A percentile compares a stretch with the other conserved stretches of the same genome.
phyloP scores from a whole-genome alignment of 2,329 filamentous ascomycete genomes.

The Cytospora piceae region DNA sequence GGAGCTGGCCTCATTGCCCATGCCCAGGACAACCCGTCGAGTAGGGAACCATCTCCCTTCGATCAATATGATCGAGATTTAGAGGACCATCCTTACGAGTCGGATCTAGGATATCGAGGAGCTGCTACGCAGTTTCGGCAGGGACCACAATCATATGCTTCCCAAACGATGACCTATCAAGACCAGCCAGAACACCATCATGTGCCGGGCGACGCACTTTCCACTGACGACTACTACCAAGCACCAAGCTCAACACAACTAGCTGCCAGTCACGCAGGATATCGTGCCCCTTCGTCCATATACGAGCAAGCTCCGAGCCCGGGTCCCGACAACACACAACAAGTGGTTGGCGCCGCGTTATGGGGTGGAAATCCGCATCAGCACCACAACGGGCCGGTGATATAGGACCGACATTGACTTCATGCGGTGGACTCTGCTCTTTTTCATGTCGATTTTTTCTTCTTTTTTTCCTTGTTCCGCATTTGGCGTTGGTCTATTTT shows the following conservation, averaged over 20 bases:
- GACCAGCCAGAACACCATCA: conserved; percentile 11
- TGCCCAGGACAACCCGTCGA: conserved; percentile 41
- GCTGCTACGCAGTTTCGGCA: conserved; percentile 18
- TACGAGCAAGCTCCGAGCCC: conserved; percentile 23
- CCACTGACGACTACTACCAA: conserved; percentile 21
- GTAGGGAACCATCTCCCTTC: conserved; percentile 22
- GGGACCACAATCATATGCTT: conserved; percentile 10
- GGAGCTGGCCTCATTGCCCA: conserved; percentile 40
- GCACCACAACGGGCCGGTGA: conserved; percentile 23
- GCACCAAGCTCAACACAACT: conserved; percentile 22
- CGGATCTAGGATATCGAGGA: conserved; percentile 30
- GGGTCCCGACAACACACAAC: conserved; percentile 39
- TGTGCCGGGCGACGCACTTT: conserved; percentile 6
- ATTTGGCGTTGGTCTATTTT: conserved; percentile 17
- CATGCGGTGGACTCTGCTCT: not conserved
- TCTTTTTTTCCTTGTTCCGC: not conserved
- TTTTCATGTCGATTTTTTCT: not conserved
- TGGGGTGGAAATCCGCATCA: conserved; percentile 36
- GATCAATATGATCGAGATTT: conserved; percentile 29
- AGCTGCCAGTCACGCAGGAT: conserved; percentile 27
- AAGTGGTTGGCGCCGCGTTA: conserved; percentile 40
- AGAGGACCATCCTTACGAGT: conserved; percentile 31
- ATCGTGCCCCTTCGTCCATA: conserved; percentile 18
- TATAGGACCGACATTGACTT: conserved; percentile 15
- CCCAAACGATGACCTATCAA: conserved; percentile 18